A percentile compares a stretch with the other conserved stretches of the same genome.
Conservation (phyloP, 352 stramenopile genomes). For the Phytophthora pluvialis region DNA sequence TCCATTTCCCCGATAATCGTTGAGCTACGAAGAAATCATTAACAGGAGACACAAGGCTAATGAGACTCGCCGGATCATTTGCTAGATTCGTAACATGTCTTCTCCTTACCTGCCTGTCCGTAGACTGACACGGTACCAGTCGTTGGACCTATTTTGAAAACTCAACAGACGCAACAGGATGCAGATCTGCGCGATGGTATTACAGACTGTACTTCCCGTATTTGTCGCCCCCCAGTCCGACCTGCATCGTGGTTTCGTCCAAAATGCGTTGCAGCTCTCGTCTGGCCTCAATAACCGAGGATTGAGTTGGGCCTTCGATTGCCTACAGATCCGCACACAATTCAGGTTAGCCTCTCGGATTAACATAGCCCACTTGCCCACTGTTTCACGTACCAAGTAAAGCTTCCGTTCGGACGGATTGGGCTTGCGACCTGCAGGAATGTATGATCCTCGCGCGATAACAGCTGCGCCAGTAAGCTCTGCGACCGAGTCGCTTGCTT, state of each 20-base stretch:
- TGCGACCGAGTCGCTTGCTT: slow-evolving; percentile 83
- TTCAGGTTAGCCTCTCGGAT: slow-evolving; percentile 3
- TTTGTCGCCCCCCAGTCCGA: slow-evolving; percentile 84
- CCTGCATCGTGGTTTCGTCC: slow-evolving; percentile 90
- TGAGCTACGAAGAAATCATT: slow-evolving; percentile 31
- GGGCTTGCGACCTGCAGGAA: slow-evolving; percentile 85
- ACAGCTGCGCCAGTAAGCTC: slow-evolving; percentile 91
- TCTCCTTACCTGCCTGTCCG: slow-evolving; percentile 21
- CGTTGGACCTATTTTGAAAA: slow-evolving; percentile 19
- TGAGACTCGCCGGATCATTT: slow-evolving; percentile 22
- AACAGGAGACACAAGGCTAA: slow-evolving; percentile 28
- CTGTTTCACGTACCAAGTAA: slow-evolving; percentile 74
- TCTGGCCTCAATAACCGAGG: slow-evolving; percentile 77
- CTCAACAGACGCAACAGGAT: slow-evolving; percentile 21
- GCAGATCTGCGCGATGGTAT: slow-evolving; percentile 25
- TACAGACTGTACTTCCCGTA: slow-evolving; percentile 92
- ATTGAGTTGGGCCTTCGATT: slow-evolving; percentile 79
- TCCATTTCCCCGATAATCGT: slow-evolving; percentile 28
- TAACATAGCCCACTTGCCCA: neutral
- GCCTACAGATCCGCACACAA: slow-evolving; percentile 43
- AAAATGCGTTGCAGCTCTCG: slow-evolving; percentile 87
- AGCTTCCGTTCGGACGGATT: slow-evolving; percentile 88
- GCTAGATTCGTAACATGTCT: slow-evolving; percentile 14
- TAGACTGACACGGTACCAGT: slow-evolving; percentile 7
- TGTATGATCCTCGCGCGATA: slow-evolving; percentile 89